A percentile compares a stretch with the other conserved stretches of the same genome.
phyloP scores from a whole-genome alignment of 2,329 filamentous ascomycete species.

The Epichloe sp. region DNA sequence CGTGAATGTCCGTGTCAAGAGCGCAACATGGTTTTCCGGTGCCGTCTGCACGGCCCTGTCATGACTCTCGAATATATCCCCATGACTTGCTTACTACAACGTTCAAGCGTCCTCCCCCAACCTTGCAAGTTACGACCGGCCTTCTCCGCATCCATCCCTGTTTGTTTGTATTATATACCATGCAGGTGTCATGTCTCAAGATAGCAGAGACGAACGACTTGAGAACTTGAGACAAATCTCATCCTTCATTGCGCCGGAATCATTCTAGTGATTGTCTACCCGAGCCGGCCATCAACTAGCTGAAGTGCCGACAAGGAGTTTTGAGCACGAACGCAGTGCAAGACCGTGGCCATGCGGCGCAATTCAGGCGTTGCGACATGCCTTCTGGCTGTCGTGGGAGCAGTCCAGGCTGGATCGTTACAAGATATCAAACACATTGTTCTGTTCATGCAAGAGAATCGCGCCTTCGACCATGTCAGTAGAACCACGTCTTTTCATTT shows the following conservation, averaged over 20 bases:
- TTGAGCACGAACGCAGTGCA: not conserved
- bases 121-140: not conserved
- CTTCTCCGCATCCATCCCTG: not conserved
- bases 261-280: not conserved
- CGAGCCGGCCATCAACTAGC: too few species aligned
- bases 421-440: constrained; percentile 42
- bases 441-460: constrained; percentile 40
- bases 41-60: not conserved
- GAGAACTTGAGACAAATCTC: not conserved
- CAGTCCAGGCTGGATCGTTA: constrained; percentile 24
- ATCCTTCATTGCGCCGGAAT: not conserved
- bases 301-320: not conserved
- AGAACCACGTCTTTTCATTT: not conserved
- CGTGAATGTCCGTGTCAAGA: not conserved
- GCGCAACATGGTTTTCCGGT: too few species aligned
- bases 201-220: not conserved
- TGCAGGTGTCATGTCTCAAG: not conserved
- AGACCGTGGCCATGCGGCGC: not conserved
- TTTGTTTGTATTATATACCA: not conserved
- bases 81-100: not conserved
- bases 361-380: not conserved
- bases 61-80: not conserved
- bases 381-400: constrained; percentile 9
- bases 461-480: constrained; percentile 20
- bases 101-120: too few species aligned